phyloP scores from a whole-genome alignment of 768 basidiomycete species.

The Lactarius deliciosus region DNA sequence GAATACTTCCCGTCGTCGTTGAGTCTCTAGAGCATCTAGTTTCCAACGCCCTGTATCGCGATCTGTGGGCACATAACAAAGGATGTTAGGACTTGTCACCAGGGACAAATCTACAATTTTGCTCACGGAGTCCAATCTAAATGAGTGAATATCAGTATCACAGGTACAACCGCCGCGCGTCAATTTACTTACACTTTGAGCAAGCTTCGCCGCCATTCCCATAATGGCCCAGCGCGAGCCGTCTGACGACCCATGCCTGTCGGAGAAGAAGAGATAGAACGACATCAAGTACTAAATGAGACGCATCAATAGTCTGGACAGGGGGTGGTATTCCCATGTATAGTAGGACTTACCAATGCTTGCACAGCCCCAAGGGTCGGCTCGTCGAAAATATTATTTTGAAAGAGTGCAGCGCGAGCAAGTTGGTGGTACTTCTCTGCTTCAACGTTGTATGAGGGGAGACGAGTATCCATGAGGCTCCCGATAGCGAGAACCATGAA shows the following conservation, averaged over 20 bases:
- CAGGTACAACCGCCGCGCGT: slow-evolving; percentile 27
- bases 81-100: slow-evolving; percentile 11
- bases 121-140: slow-evolving; percentile 71
- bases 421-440: slow-evolving; percentile 62
- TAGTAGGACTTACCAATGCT: slow-evolving; percentile 48
- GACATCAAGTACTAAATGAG: slow-evolving; percentile 53
- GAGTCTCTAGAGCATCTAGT: slow-evolving; percentile 53
- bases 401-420: slow-evolving; percentile 54
- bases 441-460: slow-evolving; percentile 51
- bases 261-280: slow-evolving; percentile 45
- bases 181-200: slow-evolving; percentile 52
- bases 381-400: slow-evolving; percentile 63
- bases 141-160: slow-evolving; percentile 21
- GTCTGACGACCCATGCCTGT: slow-evolving; percentile 40
- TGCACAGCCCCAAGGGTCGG: slow-evolving; percentile 64
- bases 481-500: slow-evolving; percentile 66
- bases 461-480: slow-evolving; percentile 57
- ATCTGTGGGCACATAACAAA: slow-evolving; percentile 42
- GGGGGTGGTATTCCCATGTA: neutral
- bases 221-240: slow-evolving; percentile 65
- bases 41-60: slow-evolving; percentile 70
- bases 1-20: slow-evolving; percentile 56
- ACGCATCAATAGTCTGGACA: slow-evolving; percentile 12
- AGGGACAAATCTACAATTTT: slow-evolving; percentile 9
- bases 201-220: slow-evolving; percentile 70